Conservation (phyloP, 2,329 filamentous ascomycete species). For the Leptographium wingfieldii region DNA sequence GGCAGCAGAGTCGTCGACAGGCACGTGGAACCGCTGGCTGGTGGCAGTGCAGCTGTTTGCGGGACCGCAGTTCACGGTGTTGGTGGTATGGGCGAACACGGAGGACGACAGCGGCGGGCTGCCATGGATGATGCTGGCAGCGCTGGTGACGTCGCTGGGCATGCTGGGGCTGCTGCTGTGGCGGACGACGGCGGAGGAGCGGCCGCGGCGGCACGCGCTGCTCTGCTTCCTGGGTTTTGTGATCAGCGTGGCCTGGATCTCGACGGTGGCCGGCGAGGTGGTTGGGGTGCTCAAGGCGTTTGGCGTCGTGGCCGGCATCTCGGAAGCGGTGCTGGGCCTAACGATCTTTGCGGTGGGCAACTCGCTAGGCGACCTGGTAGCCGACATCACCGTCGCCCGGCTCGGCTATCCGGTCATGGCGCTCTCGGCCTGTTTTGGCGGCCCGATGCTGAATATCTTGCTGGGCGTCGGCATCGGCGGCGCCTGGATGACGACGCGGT, state of each 20-base stretch:
- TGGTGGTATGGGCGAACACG: constrained; percentile 63
- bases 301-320: constrained; percentile 84
- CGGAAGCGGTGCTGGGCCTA: constrained; percentile 84
- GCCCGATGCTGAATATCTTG: constrained; percentile 93
- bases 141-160: constrained; percentile 56
- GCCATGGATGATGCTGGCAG: constrained; percentile 44
- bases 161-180: constrained; percentile 54
- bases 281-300: constrained; percentile 89
- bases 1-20: constrained; percentile 10
- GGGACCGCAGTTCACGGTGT: constrained; percentile 69
- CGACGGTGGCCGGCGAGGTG: constrained; percentile 87
- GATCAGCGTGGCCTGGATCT: constrained; percentile 92
- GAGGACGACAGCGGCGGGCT: constrained; percentile 35
- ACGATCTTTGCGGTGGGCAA: constrained; percentile 97
- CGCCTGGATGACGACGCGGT: constrained; percentile 67
- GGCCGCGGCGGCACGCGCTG: constrained; percentile 61
- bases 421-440: constrained; percentile 86
- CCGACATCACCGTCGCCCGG: constrained; percentile 85
- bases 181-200: constrained; percentile 53
- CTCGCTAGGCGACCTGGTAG: constrained; percentile 84
- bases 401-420: constrained; percentile 97
- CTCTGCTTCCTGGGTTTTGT: constrained; percentile 83
- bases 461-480: constrained; percentile 89
- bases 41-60: constrained; percentile 75
- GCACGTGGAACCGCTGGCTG: constrained; percentile 79